These are phyloP conservation scores for Funneliformis caledonium DNA, from an alignment of 371 early-diverging fungal species.

Conservation along the genomic window DNA sequence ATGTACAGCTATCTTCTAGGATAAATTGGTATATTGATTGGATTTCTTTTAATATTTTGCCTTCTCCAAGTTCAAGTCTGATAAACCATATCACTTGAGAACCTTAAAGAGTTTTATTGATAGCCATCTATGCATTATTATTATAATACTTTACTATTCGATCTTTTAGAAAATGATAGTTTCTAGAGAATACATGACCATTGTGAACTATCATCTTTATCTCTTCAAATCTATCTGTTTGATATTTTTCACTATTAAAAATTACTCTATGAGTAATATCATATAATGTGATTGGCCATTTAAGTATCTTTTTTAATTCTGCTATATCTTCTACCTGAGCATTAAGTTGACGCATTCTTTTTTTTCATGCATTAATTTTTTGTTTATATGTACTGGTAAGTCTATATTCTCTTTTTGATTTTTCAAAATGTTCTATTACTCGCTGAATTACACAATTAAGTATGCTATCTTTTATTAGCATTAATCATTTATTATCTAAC, in stretches of 20 bases:
- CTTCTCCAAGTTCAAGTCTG: not conserved
- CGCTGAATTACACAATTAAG: constrained; percentile 19
- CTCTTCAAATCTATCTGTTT: too few relatives aligned
- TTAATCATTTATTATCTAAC: constrained; percentile 21
- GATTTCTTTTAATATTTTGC: not conserved
- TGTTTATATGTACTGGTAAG: constrained; percentile 18
- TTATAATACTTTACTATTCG: constrained; percentile 24
- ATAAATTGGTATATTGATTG: too few relatives aligned
- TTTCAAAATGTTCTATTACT: too few relatives aligned
- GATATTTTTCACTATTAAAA: not conserved
- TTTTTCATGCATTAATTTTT: constrained; percentile 29
- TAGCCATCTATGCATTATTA: not conserved
- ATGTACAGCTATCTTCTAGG: too few relatives aligned
- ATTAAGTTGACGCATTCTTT: too few relatives aligned
- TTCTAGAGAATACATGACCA: not conserved
- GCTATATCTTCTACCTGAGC: too few relatives aligned
- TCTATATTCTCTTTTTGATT: not conserved
- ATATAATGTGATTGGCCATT: not conserved
- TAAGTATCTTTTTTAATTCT: constrained; percentile 27
- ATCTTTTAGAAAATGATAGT: not conserved
- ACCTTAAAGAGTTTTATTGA: constrained; percentile 21
- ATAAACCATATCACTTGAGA: not conserved
- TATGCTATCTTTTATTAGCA: constrained; percentile 1
- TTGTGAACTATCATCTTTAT: not conserved
- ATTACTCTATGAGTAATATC: not conserved